Percentiles rank a stretch among this genome's conserved stretches.
Conservation (phyloP, 306 rosid species). For the Castanospermum australe region DNA sequence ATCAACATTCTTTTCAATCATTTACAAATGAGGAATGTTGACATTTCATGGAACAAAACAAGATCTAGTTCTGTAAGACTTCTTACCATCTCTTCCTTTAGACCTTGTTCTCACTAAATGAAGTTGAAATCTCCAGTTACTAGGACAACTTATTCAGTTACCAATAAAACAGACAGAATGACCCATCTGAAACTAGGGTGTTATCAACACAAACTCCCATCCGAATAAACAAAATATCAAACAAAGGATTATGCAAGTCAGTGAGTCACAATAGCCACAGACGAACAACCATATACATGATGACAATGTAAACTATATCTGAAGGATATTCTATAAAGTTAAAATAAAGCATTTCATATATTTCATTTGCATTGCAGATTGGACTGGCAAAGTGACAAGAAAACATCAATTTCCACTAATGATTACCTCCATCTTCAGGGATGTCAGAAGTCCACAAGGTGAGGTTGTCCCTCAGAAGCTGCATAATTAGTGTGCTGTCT, state of each 20-base stretch:
- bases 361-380: background rate
- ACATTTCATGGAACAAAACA: background rate
- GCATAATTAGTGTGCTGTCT: slow-evolving; percentile 69
- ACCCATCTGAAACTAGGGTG: background rate
- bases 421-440: slow-evolving; percentile 58
- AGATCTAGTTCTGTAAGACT: background rate
- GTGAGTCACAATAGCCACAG: background rate
- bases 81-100: background rate
- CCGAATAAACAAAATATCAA: background rate
- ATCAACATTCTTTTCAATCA: background rate
- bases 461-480: slow-evolving; percentile 78
- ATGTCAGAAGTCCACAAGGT: slow-evolving; percentile 70
- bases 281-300: background rate
- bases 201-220: background rate
- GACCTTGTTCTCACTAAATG: background rate
- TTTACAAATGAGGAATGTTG: background rate
- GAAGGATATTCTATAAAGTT: background rate
- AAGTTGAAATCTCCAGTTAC: background rate
- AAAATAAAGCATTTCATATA: background rate
- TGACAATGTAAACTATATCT: background rate
- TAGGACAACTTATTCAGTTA: background rate
- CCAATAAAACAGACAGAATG: background rate
- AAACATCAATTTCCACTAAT: background rate
- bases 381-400: background rate
- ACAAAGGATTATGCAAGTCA: background rate